These are phyloP conservation scores for Backusella parvicylindrica DNA, from an alignment of 192 early-diverging fungal genomes.

Conservation along the genomic window DNA sequence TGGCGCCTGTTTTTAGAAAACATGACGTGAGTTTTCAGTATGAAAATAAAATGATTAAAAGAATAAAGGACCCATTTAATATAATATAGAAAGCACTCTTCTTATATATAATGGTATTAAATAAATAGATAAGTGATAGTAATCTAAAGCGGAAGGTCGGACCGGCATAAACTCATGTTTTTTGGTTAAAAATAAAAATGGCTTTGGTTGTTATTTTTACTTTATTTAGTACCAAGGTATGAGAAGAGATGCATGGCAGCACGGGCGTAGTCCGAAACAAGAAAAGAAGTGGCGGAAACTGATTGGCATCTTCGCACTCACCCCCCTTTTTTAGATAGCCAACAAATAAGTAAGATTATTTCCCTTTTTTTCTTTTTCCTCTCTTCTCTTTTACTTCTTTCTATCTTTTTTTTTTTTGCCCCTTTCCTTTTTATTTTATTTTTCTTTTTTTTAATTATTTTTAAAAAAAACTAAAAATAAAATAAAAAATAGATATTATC, in stretches of 20 bases:
- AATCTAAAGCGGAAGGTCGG: neutral
- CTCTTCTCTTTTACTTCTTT: neutral
- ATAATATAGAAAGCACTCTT: too few species aligned
- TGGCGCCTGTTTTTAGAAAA: slow-evolving; percentile 2
- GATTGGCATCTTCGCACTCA: slow-evolving; percentile 8
- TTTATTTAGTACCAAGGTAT: neutral
- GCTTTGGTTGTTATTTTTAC: neutral
- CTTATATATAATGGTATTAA: neutral
- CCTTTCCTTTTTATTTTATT: neutral
- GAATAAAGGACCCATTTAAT: too few species aligned
- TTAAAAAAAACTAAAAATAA: neutral
- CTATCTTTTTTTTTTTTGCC: neutral
- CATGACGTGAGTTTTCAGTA: neutral
- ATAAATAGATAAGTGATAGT: neutral
- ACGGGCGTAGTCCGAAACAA: slow-evolving; percentile 24
- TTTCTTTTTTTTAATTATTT: neutral
- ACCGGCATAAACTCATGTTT: slow-evolving; percentile 2
- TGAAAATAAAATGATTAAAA: neutral
- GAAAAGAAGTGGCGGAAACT: slow-evolving; percentile 17
- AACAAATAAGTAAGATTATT: neutral
- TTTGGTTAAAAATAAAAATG: slow-evolving; percentile 2
- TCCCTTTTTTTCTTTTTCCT: neutral
- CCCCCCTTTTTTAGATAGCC: neutral
- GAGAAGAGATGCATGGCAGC: slow-evolving; percentile 7
- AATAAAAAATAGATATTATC: neutral